Percentiles rank a stretch among this genome's conserved stretches.
Conservation (phyloP, 352 stramenopile genomes). For the Plasmopara viticola region DNA sequence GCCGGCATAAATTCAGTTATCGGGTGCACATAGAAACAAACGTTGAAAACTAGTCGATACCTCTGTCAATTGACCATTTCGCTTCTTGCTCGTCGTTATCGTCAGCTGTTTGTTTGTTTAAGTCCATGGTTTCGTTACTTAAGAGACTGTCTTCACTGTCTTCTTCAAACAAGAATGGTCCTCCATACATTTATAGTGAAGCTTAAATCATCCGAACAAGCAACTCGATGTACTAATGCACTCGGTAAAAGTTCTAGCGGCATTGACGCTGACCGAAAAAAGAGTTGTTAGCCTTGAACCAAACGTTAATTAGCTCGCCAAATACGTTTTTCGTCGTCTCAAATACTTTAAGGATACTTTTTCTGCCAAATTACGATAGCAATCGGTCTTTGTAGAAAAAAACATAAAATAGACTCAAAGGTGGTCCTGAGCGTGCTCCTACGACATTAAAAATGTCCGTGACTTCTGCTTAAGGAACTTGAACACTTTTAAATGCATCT, state of each 20-base stretch:
- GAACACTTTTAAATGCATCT: constrained; percentile 33
- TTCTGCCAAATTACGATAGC: constrained; percentile 21
- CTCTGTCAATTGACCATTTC: neutral
- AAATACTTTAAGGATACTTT: constrained; percentile 28
- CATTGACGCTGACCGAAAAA: constrained; percentile 24
- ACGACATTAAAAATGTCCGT: constrained; percentile 62
- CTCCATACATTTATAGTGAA: constrained; percentile 48
- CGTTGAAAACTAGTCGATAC: too few species aligned
- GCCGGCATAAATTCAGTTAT: constrained; percentile 11
- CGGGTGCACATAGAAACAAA: too few species aligned
- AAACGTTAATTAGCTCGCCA: constrained; percentile 38
- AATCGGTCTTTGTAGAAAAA: constrained; percentile 5
- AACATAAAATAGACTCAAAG: constrained; percentile 33
- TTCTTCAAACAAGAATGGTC: constrained; percentile 13
- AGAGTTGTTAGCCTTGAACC: constrained; percentile 19
- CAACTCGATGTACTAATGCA: constrained; percentile 55
- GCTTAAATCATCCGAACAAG: constrained; percentile 60
- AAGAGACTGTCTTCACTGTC: too few species aligned
- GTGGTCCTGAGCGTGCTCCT: constrained; percentile 33
- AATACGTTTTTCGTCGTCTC: constrained; percentile 36
- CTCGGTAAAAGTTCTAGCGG: constrained; percentile 51
- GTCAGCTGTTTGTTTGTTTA: too few species aligned
- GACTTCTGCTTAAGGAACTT: constrained; percentile 38
- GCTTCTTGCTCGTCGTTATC: neutral
- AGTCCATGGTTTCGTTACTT: too few species aligned